Evolutionary conservation across 192 early-diverging fungal genomes (phyloP), one percentile per base, ranked within the genome.

Genomic region (Linnemannia hyalina): DNA sequence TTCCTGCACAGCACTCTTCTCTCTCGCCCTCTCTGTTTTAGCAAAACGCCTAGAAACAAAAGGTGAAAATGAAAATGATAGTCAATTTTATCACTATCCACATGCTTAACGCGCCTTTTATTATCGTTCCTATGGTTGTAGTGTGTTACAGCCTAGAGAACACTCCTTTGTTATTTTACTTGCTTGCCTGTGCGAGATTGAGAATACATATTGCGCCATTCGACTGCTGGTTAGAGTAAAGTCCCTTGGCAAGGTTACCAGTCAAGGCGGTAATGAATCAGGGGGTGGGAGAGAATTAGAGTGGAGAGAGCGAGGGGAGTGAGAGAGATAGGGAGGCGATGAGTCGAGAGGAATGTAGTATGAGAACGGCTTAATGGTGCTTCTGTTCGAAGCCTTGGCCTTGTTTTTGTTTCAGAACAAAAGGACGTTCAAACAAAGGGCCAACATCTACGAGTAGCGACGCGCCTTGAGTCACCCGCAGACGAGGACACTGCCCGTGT

Each of bases 401-500:
- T 6, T 4, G 35, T 35, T 3, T 18, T 52, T 52, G 16, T 18
- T 18, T 52, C 49, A 52, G 44, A 52, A 22, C 18, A 52, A 52
- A 52, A 20, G 44, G 49, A 22, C 5, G 49, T 52, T 52, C 16
- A 20, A 20, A 20, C 44, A 22, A 18, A 52, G 49, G 18, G 38
- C 38, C 38, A 40, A 40, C 38, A 40, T 5, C 38, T 40, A 6
- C 6, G 38, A 40, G 6, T 40, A 18, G 47, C 49, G 60, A 65
- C 60, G 55, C 55, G 60, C 26, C 60, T 15, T 65, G 60, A 65
- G 60, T 65, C 60, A 65, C 60, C 60, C 60, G 60, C 60, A 65
- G 60, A 65, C 29, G 2, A 15, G 10, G 11, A 65, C 26, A 29
- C 10, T 15, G 4, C 29, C 13, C 60, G 26, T 65, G 60, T 65